Evolutionary conservation across 192 early-diverging fungal genomes (phyloP).

Genomic region (Coemansia furcata): DNA sequence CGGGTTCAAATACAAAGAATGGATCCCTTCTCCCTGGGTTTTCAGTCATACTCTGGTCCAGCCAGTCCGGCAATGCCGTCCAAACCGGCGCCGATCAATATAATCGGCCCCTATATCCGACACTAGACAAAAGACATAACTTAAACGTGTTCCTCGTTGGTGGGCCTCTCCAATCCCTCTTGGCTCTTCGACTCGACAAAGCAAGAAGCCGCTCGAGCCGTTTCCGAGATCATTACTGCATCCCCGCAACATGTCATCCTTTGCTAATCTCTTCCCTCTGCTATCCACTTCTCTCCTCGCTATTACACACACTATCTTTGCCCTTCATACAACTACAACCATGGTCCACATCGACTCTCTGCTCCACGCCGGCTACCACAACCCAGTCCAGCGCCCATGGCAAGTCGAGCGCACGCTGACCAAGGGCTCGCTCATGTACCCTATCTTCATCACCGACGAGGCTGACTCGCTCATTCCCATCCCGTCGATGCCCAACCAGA

Average conservation of each 20-base stretch:
- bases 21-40: background rate
- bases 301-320: background rate
- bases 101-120: background rate
- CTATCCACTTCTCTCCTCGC: background rate
- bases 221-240: background rate
- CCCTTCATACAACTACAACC: background rate
- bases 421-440: conserved; percentile 82
- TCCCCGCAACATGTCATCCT: background rate
- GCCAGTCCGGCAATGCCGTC: background rate
- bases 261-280: background rate
- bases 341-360: conserved; percentile 62
- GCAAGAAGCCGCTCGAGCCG: background rate
- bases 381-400: conserved; percentile 78
- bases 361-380: conserved; percentile 86
- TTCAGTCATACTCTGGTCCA: background rate
- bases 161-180: background rate
- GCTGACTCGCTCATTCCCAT: conserved; percentile 74
- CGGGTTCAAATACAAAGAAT: background rate
- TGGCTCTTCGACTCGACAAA: background rate
- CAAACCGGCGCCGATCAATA: background rate
- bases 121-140: background rate
- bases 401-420: conserved; percentile 70
- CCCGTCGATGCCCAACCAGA: conserved; percentile 81
- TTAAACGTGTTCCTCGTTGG: background rate
- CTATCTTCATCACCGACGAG: conserved; percentile 90